phyloP scores from a whole-genome alignment of 441 rosid genomes.

The Arabidopsis hybrid region DNA sequence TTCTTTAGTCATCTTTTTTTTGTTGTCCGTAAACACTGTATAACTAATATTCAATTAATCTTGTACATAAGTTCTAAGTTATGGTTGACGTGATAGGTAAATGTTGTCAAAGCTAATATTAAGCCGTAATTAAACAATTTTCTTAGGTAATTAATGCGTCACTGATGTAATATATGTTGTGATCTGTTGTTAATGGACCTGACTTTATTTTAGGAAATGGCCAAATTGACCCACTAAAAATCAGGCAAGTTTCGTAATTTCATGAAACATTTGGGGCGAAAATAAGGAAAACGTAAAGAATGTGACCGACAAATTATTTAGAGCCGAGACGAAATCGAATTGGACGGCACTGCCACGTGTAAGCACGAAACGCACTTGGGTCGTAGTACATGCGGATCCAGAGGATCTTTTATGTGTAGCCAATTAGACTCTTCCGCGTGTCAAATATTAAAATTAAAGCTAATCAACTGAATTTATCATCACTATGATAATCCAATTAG shows the following conservation, averaged over 20 bases:
- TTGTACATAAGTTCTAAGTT: background rate
- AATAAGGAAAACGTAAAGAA: conserved; percentile 15
- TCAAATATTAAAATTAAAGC: background rate
- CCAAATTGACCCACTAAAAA: conserved; percentile 11
- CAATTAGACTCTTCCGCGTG: conserved; percentile 2
- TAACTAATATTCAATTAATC: background rate
- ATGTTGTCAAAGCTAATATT: background rate
- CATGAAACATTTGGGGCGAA: conserved; percentile 32
- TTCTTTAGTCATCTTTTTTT: background rate
- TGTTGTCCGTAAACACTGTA: background rate
- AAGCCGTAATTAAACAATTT: too few species aligned
- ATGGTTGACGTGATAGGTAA: background rate
- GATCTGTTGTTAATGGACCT: conserved; percentile 1
- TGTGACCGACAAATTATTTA: conserved; percentile 29
- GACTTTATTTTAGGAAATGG: background rate
- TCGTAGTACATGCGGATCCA: conserved; percentile 9
- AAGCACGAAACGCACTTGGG: background rate
- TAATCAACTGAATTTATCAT: background rate
- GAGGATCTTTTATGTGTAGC: background rate
- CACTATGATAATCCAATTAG: background rate
- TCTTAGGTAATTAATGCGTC: background rate
- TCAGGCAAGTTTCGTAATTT: conserved; percentile 2
- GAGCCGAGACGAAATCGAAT: conserved; percentile 12
- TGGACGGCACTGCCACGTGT: conserved; percentile 42
- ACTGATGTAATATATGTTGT: background rate